Conservation (phyloP, 83 land plant genomes). For the Isoetes engelmannii region DNA sequence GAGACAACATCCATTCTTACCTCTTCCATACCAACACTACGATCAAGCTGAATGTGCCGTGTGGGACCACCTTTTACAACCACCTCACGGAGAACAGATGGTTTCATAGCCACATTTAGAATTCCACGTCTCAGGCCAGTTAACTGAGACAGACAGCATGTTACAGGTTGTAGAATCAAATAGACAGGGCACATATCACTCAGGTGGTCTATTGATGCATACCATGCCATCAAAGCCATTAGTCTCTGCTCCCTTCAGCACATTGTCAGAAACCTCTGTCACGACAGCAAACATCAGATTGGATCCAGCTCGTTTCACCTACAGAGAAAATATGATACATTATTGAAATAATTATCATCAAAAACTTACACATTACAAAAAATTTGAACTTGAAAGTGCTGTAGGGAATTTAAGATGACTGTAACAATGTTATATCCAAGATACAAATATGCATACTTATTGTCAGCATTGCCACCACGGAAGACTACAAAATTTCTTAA, state of each 20-base stretch:
- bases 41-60: conserved; percentile 69
- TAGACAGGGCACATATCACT: background rate
- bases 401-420: too few species aligned
- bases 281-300: conserved; percentile 72
- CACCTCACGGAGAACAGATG: conserved; percentile 60
- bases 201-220: background rate
- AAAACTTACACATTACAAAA: background rate
- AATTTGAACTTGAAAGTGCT: too few species aligned
- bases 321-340: background rate
- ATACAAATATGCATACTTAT: too few species aligned
- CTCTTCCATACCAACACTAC: conserved; percentile 80
- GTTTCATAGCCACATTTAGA: conserved; percentile 85
- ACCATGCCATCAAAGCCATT: conserved; percentile 92
- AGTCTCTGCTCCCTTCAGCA: conserved; percentile 83
- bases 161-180: too few species aligned
- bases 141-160: conserved; percentile 30
- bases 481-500: too few species aligned
- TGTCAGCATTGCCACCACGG: too few species aligned
- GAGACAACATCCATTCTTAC: conserved; percentile 26
- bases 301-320: conserved; percentile 84
- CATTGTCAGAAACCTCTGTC: conserved; percentile 81
- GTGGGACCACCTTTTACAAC: conserved; percentile 81
- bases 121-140: conserved; percentile 86
- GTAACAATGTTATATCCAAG: too few species aligned
- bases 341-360: background rate